Base-by-base conservation (phyloP, 305 asterid genomes). In the Solanum chacoense region DNA sequence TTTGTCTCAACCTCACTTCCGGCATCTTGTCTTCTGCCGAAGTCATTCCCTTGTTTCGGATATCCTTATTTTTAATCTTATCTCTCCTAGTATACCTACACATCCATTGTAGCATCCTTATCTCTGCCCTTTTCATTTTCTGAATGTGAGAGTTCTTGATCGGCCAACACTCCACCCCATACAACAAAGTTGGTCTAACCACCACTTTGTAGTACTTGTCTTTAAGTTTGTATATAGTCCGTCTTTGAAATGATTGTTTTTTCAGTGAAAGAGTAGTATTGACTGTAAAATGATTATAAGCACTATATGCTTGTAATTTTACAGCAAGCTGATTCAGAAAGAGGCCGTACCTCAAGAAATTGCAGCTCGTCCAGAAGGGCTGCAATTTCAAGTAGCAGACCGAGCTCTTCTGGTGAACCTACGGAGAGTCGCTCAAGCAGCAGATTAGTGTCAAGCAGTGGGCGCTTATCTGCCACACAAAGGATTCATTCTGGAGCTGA, bases 311-410 rank as follows among this genome's bases (percentile, higher is more conserved):
- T 87, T 87, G 85, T 81, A 50, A 24, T 38, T 80, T 86, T 88
- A 79, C 97, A 97, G 99, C 99, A 94, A 92, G 90, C 88, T 50
- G 96, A 95, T 90, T 93, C 95, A 76, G 99, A 95, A 85, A 96
- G 85, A 90, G 96, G 94, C 76, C 94, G 91, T 32, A 88, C 93
- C 31, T 92, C 96, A 3, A 91, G 98, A 90, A 94, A 93, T 83
- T 98, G 94, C 50, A 94, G 94, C 91, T 91, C 98, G 16, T 93
- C 98, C 78, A 96, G 91, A 92, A 94, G 98, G 92, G 97, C 86
- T 34, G 91, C 94, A 63, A 86, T 94, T 87, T 93, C 98, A 63
- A 94, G 87, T 90, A 94, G 91, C 94, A 91, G 95, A 81, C 98
- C 98, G 10, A 92, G 95, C 93, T 94, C 98, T 88, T 95, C 98